Base-by-base conservation (phyloP, 768 basidiomycete genomes). In the Mycena olivaceomarginata region DNA sequence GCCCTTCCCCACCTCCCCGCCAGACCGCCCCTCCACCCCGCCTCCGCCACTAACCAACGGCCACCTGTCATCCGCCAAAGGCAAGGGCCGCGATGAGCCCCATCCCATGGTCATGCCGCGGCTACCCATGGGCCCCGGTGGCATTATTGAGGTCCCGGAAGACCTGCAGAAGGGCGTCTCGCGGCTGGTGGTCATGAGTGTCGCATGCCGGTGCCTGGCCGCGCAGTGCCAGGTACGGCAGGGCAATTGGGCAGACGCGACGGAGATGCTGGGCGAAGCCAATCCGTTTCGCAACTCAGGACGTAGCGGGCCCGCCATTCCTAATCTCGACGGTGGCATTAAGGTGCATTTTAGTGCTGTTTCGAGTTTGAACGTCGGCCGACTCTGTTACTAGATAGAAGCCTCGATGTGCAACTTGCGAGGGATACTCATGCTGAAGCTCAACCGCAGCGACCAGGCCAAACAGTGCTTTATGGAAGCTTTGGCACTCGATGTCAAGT, bases 401-500 rank as follows among this genome's bases (percentile, higher is more conserved):
- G 97, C 98, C 5, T 98, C 98, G 3, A 98, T 99, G 93, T 99
- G 98, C 82, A 94, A 98, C 82, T 89, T 99, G 20, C 93, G 98
- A 70, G 98, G 98, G 15, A 86, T 98, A 31, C 89, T 99, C 22
- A 98, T 99, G 93, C 93, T 98, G 69, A 98, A 98, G 82, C 89
- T 99, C 18, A 97, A 97, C 81, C 94, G 97, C 13, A 93, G 94
- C 25, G 95, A 97, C 67, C 92, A 95, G 80, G 98, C 98, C 1
- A 99, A 99, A 83, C 90, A 95, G 67, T 97, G 96, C 80, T 98
- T 99, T 82, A 94, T 98, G 93, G 98, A 99, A 82, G 98, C 98
- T 1, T 90, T 99, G 25, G 91, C 95, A 2, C 89, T 99, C 25
- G 98, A 99, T 80, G 96, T 99, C 45, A 98, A 98, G 85, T 99